Evolutionary conservation across 805 yeast species (phyloP).

Genomic region (Candida lessepsii): DNA sequence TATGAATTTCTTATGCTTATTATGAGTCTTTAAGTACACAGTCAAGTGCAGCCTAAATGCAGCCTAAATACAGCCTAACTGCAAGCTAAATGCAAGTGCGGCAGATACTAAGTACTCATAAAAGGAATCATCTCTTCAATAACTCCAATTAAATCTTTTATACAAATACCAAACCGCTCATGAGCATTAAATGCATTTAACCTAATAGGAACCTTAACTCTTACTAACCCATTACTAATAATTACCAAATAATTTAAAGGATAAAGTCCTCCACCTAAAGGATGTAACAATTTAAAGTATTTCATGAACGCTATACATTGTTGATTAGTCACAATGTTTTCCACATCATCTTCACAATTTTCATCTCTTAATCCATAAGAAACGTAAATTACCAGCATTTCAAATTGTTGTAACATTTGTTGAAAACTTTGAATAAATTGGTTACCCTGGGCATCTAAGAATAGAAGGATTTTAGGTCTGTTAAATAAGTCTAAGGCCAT

Average conservation of each 20-base stretch:
- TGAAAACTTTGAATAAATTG: conserved; percentile 20
- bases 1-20: too few relatives aligned
- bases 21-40: too few relatives aligned
- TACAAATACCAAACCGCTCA: conserved; percentile 22
- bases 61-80: too few relatives aligned
- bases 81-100: too few relatives aligned
- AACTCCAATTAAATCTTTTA: conserved; percentile 12
- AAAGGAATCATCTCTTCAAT: conserved; percentile 12
- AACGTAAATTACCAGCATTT: conserved; percentile 7
- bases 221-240: conserved; percentile 7
- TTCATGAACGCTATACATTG: conserved; percentile 23
- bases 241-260: conserved; percentile 30
- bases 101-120: background rate
- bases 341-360: background rate
- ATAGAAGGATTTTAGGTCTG: conserved; percentile 20
- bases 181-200: conserved; percentile 17
- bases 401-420: conserved; percentile 11
- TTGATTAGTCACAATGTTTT: conserved; percentile 9
- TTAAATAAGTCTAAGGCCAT: conserved; percentile 47
- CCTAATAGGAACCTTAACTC: conserved; percentile 19
- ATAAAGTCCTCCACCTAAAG: conserved; percentile 37
- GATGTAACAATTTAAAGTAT: conserved; percentile 28
- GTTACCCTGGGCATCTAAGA: conserved; percentile 34
- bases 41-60: too few relatives aligned
- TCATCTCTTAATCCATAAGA: conserved; percentile 9